A percentile compares a stretch with the other conserved stretches of the same genome.
These are phyloP conservation scores for Crithidia brevicula DNA, from an alignment of 208 protist genomes.

Conservation along the genomic window DNA sequence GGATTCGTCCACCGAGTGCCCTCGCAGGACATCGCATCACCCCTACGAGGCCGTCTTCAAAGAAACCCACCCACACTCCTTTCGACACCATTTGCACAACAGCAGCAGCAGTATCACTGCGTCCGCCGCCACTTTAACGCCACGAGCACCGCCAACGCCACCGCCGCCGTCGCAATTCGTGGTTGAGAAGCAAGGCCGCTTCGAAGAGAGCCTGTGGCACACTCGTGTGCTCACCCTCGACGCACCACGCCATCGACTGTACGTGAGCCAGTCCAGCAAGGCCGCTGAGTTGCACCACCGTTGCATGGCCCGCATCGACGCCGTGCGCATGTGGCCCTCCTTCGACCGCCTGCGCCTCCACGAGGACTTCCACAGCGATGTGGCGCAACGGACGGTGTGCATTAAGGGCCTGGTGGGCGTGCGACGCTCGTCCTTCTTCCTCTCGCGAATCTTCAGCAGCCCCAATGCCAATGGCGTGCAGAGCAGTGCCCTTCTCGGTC, in stretches of 20 bases:
- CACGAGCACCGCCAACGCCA: not conserved
- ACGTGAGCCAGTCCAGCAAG: conserved; percentile 21
- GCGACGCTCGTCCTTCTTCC: not conserved
- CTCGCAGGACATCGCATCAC: not conserved
- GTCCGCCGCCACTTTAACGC: not conserved
- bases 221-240: conserved; percentile 27
- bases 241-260: not conserved
- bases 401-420: conserved; percentile 24
- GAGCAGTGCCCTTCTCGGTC: not conserved
- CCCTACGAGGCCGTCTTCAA: not conserved
- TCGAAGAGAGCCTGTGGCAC: conserved; percentile 12
- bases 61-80: not conserved
- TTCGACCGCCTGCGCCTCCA: not conserved
- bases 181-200: conserved; percentile 29
- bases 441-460: not conserved
- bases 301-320: conserved; percentile 26
- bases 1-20: not conserved
- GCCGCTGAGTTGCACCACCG: conserved; percentile 11
- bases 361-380: conserved; percentile 3
- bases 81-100: not conserved
- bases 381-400: conserved; percentile 18
- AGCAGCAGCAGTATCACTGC: conserved; percentile 6
- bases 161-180: conserved; percentile 14
- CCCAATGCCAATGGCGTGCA: not conserved
- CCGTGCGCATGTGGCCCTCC: conserved; percentile 16